These are phyloP conservation scores for Caryopteris hybrid DNA, from an alignment of 305 asterid species.

Conservation along the genomic window DNA sequence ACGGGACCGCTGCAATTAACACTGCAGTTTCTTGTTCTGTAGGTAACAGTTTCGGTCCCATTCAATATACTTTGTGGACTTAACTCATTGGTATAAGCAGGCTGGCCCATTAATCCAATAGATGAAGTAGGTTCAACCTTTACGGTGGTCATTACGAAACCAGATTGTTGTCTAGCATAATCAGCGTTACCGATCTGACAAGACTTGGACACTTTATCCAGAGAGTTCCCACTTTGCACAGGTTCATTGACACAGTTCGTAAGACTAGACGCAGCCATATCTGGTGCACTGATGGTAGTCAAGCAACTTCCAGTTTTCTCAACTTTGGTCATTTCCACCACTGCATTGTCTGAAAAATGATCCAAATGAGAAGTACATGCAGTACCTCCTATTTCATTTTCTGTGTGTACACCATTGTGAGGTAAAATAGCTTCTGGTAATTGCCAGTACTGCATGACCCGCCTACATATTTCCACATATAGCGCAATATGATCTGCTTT, in stretches of 20 bases:
- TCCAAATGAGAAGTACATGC: conserved; percentile 18
- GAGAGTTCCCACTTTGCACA: conserved; percentile 18
- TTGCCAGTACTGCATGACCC: conserved; percentile 65
- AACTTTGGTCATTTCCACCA: conserved; percentile 20
- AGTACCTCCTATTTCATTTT: conserved; percentile 23
- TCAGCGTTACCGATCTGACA: conserved; percentile 18
- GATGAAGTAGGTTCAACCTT: conserved; percentile 13
- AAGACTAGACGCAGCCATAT: conserved; percentile 17
- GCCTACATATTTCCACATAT: conserved; percentile 78
- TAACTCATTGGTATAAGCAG: conserved; percentile 22
- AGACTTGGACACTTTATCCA: conserved; percentile 15
- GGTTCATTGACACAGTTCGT: conserved; percentile 12
- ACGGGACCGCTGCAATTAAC: conserved; percentile 26
- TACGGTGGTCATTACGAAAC: conserved; percentile 9
- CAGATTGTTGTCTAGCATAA: conserved; percentile 21
- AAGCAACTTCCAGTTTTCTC: conserved; percentile 37
- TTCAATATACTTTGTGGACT: conserved; percentile 38
- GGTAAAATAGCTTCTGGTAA: conserved; percentile 46
- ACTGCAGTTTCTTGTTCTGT: conserved; percentile 22
- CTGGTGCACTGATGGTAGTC: conserved; percentile 23
- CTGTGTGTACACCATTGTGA: conserved; percentile 30
- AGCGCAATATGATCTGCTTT: conserved; percentile 43
- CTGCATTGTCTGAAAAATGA: conserved; percentile 24
- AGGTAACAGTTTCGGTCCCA: conserved; percentile 30
- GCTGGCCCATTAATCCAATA: conserved; percentile 30